Percentiles rank a stretch among this genome's conserved stretches.
Conservation (phyloP, 1,284 basidiomycete species). For the Pseudozyma thailandica region DNA sequence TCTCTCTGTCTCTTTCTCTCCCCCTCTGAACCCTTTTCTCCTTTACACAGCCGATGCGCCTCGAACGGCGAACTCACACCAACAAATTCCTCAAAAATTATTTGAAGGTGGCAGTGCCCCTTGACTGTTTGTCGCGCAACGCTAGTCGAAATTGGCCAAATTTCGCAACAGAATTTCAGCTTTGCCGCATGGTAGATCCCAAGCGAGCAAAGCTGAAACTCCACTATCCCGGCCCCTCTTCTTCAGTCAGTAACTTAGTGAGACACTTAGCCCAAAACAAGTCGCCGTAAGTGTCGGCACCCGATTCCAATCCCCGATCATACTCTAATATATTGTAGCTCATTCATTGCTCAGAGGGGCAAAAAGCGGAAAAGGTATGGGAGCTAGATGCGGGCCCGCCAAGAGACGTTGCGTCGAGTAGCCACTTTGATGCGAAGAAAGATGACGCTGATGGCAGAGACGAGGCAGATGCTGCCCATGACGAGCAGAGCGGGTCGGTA, state of each 20-base stretch:
- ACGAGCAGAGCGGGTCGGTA: slow-evolving; percentile 44
- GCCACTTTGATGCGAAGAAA: slow-evolving; percentile 35
- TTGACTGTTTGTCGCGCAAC: not conserved
- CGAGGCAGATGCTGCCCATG: slow-evolving; percentile 44
- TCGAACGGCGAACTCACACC: slow-evolving; percentile 1
- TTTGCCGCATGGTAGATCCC: not conserved
- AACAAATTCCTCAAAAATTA: not conserved
- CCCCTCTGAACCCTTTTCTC: not conserved
- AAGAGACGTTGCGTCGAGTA: slow-evolving; percentile 26
- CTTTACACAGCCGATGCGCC: slow-evolving; percentile 1
- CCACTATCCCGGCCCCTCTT: not conserved
- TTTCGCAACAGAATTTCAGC: slow-evolving; percentile 1
- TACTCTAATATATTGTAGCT: not conserved
- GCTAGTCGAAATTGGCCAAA: not conserved
- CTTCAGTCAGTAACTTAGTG: not conserved
- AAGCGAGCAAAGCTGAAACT: not conserved
- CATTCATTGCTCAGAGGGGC: not conserved
- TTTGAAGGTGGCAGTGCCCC: slow-evolving; percentile 4
- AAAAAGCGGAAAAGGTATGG: no score
- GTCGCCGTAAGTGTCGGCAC: not conserved
- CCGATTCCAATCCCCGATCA: not conserved
- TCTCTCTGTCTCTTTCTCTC: not conserved
- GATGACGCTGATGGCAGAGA: slow-evolving; percentile 33
- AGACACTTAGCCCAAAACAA: not conserved
- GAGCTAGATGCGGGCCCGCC: slow-evolving; percentile 33